Conservation (phyloP, 495 filamentous ascomycete genomes). For the Aspergillus conjunctus region DNA sequence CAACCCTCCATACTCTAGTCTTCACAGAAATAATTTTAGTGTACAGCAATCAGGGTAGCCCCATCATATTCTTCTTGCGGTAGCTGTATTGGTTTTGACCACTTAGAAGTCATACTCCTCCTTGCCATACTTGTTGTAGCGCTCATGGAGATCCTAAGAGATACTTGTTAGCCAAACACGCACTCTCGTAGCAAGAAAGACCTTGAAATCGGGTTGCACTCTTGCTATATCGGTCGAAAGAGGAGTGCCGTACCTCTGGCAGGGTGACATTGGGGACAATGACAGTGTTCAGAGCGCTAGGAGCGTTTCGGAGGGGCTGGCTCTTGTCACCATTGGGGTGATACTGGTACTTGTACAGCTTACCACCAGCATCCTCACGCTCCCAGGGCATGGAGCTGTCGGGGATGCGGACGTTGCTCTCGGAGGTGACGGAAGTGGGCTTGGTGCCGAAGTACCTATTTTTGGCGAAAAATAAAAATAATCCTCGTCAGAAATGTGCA, state of each 20-base stretch:
- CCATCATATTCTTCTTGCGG: conserved; percentile 16
- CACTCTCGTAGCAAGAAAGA: conserved; percentile 7
- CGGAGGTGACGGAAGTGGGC: conserved; percentile 82
- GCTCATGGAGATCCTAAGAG: conserved; percentile 81
- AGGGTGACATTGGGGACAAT: conserved; percentile 90
- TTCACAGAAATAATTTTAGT: conserved; percentile 52
- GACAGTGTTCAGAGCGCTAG: conserved; percentile 90
- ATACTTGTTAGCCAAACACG: conserved; percentile 16
- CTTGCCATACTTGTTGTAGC: conserved; percentile 99
- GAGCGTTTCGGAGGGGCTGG: conserved; percentile 80
- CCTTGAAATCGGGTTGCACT: no score
- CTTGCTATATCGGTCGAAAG: not conserved
- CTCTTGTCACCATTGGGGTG: conserved; percentile 84
- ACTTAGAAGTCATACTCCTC: conserved; percentile 61
- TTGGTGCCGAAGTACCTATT: conserved; percentile 66
- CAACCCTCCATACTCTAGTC: conserved; percentile 27
- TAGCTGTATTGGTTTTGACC: conserved; percentile 15
- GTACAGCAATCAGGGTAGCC: conserved; percentile 66
- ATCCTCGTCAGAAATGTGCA: not conserved
- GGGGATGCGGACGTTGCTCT: conserved; percentile 73
- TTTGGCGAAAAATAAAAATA: not conserved
- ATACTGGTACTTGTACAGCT: conserved; percentile 83
- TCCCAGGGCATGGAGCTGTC: conserved; percentile 88
- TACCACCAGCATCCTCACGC: conserved; percentile 53
- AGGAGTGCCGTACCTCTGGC: conserved; percentile 69